Conservation (phyloP, 352 stramenopile species). For the Globisporangium viniferum region DNA sequence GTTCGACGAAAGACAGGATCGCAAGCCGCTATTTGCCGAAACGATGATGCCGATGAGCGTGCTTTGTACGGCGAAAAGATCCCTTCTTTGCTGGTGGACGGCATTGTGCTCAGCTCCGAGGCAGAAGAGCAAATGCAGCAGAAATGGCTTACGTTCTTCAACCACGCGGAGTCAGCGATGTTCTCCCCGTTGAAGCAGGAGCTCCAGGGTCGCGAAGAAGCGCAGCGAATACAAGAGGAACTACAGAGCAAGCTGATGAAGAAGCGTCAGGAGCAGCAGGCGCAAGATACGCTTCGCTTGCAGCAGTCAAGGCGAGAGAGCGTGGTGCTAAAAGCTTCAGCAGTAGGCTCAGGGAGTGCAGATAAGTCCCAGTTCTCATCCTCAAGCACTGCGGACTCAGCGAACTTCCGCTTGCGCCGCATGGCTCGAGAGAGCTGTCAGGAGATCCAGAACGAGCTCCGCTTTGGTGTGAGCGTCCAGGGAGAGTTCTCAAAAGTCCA, state of each 20-base stretch:
- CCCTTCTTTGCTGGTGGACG: conserved; percentile 34
- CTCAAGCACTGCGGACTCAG: conserved; percentile 10
- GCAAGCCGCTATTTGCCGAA: conserved; percentile 11
- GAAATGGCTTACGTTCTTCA: conserved; percentile 64
- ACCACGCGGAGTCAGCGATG: conserved; percentile 46
- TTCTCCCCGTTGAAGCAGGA: conserved; percentile 48
- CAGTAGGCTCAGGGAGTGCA: background rate
- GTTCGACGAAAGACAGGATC: background rate
- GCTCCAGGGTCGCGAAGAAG: conserved; percentile 38
- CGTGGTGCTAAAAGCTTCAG: background rate
- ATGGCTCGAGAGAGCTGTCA: conserved; percentile 53
- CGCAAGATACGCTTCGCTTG: conserved; percentile 40
- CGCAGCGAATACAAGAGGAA: conserved; percentile 43
- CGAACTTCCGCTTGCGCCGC: conserved; percentile 45
- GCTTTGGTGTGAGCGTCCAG: conserved; percentile 37
- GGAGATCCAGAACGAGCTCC: conserved; percentile 47
- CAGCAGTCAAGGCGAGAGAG: conserved; percentile 27
- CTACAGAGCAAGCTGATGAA: conserved; percentile 51
- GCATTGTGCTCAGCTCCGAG: conserved; percentile 50
- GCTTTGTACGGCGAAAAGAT: conserved; percentile 39
- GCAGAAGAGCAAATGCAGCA: conserved; percentile 43
- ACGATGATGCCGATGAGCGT: conserved; percentile 37
- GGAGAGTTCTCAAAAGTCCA: conserved; percentile 23
- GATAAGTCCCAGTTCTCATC: background rate
- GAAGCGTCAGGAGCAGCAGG: conserved; percentile 60